These are phyloP conservation scores for Crithidia thermophila DNA, from an alignment of 208 protist genomes.

Conservation along the genomic window DNA sequence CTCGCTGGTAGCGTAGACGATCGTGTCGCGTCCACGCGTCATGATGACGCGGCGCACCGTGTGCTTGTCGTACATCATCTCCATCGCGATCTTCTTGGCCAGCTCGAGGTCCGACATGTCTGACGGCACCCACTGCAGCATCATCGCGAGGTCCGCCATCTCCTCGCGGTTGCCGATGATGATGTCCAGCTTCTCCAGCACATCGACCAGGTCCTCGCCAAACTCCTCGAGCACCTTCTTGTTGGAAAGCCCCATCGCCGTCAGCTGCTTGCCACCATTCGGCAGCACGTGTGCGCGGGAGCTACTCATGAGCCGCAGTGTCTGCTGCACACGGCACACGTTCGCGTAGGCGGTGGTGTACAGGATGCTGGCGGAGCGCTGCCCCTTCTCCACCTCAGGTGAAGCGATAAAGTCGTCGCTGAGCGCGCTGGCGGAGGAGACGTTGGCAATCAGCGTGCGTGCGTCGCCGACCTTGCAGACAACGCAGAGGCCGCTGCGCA, in stretches of 20 bases:
- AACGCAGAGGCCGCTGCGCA: slow-evolving; percentile 96
- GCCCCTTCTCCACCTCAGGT: slow-evolving; percentile 49
- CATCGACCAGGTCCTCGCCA: slow-evolving; percentile 69
- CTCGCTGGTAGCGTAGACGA: slow-evolving; percentile 64
- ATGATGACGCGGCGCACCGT: slow-evolving; percentile 61
- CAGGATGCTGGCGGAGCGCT: slow-evolving; percentile 25
- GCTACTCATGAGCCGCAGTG: slow-evolving; percentile 41
- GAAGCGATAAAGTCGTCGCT: slow-evolving; percentile 86
- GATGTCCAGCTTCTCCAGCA: slow-evolving; percentile 87
- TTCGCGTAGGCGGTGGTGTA: slow-evolving; percentile 91
- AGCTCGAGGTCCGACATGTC: slow-evolving; percentile 29
- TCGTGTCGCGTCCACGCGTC: slow-evolving; percentile 82
- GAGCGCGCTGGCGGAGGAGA: slow-evolving; percentile 97
- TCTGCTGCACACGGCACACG: slow-evolving; percentile 67
- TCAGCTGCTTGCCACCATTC: slow-evolving; percentile 66
- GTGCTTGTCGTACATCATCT: slow-evolving; percentile 44
- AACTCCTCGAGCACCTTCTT: slow-evolving; percentile 92
- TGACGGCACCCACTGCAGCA: slow-evolving; percentile 51
- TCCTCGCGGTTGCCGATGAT: slow-evolving; percentile 94
- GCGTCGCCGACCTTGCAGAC: slow-evolving; percentile 95
- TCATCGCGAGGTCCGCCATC: slow-evolving; percentile 59
- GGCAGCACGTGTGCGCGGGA: slow-evolving; percentile 47
- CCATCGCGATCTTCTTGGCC: slow-evolving; percentile 25
- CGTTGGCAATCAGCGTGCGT: slow-evolving; percentile 95
- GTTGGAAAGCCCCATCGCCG: slow-evolving; percentile 89